Evolutionary conservation across 2,329 filamentous ascomycete genomes (phyloP), one percentile per base, ranked within the genome.

Genomic region (Verticillium albo-atrum): DNA sequence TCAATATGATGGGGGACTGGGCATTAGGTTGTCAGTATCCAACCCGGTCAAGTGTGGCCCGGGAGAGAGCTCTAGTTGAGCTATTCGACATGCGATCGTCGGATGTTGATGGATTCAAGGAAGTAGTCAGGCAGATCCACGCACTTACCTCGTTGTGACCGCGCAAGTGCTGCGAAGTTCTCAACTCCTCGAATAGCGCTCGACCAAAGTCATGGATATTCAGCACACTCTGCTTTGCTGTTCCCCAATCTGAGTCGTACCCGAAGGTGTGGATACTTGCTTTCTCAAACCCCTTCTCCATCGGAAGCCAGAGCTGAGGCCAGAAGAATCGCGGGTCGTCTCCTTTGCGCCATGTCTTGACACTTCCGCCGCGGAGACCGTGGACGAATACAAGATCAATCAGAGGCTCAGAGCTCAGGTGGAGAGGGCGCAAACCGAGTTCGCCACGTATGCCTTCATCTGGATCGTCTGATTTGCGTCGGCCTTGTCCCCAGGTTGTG

Each of bases 381-480:
- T 79, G 77, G 3, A 79, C 71, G 58, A 79, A 79, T 20, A 77
- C 65, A 2, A 79, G 66, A 51, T 78, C 74, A 7, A 75, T 62
- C 1, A 70, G 60, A 1, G 74, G 68, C 20, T 73, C 66, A 0
- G 68, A 61, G 0, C 72, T 66, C 2, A 61, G 61, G 52, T 69
- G 63, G 4, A 72, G 58, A 2, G 71, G 56, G 3, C 61, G 66
- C 26, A 72, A 60, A 2, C 70, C 70, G 1, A 68, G 60, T 2
- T 64, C 62, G 7, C 68, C 70, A 35, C 56, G 57, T 5, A 20
- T 20, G 7, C 61, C 61, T 54, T 61, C 57, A 10, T n/a, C 15
- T 12, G 30, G 30, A 12, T 32, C 30, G 30, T 32, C 30, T 32
- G 30, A 32, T 12, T 32, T 32, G 30, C 30, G 30, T 6, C 30